phyloP scores from a whole-genome alignment of 208 protist species.

The Leishmania lainsoni region DNA sequence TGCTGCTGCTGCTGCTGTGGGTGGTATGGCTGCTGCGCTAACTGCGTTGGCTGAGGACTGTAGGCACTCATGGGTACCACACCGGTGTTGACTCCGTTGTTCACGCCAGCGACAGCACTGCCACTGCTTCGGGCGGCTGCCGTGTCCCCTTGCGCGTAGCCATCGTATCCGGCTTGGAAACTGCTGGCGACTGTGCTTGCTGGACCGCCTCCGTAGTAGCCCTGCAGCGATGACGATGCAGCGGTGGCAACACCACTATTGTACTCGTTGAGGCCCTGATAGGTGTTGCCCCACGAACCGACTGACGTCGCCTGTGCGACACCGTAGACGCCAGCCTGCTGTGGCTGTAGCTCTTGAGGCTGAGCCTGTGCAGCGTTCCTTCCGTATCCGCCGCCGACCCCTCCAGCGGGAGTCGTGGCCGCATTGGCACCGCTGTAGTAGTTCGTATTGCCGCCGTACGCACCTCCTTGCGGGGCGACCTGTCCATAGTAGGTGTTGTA shows the following conservation, averaged over 20 bases:
- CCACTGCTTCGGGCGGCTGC: neutral
- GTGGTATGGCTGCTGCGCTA: constrained; percentile 8
- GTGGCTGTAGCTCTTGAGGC: neutral
- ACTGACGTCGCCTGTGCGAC: neutral
- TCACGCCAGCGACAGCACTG: neutral
- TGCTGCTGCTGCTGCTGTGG: constrained; percentile 30
- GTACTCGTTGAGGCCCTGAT: neutral
- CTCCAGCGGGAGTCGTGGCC: neutral
- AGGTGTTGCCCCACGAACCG: constrained; percentile 4
- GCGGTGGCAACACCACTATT: constrained; percentile 4
- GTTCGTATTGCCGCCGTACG: constrained; percentile 1
- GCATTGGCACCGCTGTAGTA: constrained; percentile 2
- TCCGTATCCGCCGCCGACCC: constrained; percentile 2
- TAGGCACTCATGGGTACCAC: neutral
- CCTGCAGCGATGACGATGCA: neutral
- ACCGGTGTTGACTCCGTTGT: constrained; percentile 10
- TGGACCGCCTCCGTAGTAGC: constrained; percentile 1
- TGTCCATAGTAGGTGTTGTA: constrained; percentile 27
- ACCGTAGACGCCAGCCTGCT: neutral
- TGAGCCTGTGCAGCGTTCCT: constrained; percentile 2
- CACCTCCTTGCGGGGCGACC: neutral
- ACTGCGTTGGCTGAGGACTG: neutral
- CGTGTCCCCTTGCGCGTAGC: neutral
- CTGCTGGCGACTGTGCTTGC: neutral
- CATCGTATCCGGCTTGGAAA: neutral